A percentile compares a stretch with the other conserved stretches of the same genome.
Conservation (phyloP, 805 yeast genomes). For the Monosporozyma unispora region DNA sequence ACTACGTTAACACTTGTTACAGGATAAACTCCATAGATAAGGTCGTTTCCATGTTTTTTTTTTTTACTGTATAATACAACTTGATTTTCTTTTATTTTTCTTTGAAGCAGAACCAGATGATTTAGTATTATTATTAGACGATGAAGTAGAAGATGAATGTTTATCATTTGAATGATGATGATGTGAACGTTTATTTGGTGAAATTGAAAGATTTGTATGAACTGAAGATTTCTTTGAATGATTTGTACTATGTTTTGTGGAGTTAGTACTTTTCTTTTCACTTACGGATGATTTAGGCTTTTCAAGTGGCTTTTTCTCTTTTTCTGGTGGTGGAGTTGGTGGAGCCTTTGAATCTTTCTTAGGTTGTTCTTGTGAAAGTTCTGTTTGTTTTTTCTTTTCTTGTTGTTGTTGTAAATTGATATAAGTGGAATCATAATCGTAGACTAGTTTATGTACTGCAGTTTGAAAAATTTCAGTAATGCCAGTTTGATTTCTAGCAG, state of each 20-base stretch:
- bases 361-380: neutral
- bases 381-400: conserved; percentile 28
- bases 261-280: neutral
- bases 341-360: neutral
- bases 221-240: neutral
- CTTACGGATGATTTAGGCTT: neutral
- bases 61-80: conserved; percentile 13
- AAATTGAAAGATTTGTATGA: neutral
- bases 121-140: neutral
- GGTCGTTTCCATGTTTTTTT: neutral
- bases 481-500: conserved; percentile 83
- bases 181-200: neutral
- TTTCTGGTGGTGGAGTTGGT: neutral
- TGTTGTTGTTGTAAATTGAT: conserved; percentile 2
- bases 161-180: neutral
- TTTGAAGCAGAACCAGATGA: neutral
- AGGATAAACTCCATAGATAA: no score
- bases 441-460: conserved; percentile 63
- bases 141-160: neutral
- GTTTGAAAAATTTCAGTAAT: conserved; percentile 77
- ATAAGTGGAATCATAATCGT: conserved; percentile 10
- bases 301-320: neutral
- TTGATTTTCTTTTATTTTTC: conserved; percentile 15
- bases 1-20: no score
- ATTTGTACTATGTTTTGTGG: neutral